A percentile compares a stretch with the other conserved stretches of the same genome.
Evolutionary conservation across 106 monocot genomes (phyloP).

Genomic region (Narthecium ossifragum): DNA sequence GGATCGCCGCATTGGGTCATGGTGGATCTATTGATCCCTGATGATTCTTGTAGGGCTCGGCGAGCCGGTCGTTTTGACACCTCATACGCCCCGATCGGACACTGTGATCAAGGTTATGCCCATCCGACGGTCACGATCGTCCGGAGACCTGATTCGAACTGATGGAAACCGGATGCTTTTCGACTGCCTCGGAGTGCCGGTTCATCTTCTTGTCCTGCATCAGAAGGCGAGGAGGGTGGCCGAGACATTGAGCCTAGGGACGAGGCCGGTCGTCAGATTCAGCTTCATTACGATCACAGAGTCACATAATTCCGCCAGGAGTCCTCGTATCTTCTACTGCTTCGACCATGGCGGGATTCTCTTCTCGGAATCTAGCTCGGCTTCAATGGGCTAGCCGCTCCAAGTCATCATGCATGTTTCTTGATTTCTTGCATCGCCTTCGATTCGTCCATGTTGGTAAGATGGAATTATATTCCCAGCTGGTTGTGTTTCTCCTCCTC

Average conservation of each 20-base stretch:
- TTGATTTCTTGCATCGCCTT: conserved; percentile 7
- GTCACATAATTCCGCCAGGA: conserved; percentile 59
- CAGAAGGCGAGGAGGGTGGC: conserved; percentile 62
- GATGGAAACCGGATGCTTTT: no score
- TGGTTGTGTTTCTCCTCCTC: background rate
- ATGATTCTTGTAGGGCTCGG: no score
- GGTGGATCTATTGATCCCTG: no score
- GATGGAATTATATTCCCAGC: background rate
- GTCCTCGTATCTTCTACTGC: conserved; percentile 39
- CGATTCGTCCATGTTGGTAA: conserved; percentile 8
- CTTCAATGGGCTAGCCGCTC: conserved; percentile 4
- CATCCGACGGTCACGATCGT: no score
- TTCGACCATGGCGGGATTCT: conserved; percentile 36
- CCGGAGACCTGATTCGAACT: no score
- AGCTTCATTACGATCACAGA: conserved; percentile 70
- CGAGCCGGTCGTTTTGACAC: no score
- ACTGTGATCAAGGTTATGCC: no score
- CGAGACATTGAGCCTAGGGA: conserved; percentile 60
- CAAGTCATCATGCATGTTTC: conserved; percentile 5
- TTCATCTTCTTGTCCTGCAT: no score
- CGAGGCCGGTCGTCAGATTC: conserved; percentile 60
- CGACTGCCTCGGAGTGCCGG: no score
- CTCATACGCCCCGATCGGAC: no score
- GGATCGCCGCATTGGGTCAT: no score
- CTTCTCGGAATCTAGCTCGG: background rate